These are phyloP conservation scores for Ganoderma leucocontextum DNA, from an alignment of 1,284 basidiomycete genomes.

Conservation along the genomic window DNA sequence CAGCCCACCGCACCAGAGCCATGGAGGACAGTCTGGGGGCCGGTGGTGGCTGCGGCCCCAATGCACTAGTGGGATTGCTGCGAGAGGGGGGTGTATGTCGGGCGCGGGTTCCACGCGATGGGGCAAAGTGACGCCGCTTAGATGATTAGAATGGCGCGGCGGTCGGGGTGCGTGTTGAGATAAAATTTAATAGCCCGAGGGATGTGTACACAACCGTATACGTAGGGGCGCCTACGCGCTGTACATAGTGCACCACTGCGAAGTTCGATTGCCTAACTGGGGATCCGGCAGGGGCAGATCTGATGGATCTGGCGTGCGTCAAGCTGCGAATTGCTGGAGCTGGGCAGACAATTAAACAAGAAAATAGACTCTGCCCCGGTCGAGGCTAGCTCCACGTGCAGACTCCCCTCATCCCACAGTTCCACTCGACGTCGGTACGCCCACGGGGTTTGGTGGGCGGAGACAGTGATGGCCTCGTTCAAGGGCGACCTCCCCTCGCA, in stretches of 20 bases:
- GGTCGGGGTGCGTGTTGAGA: not conserved
- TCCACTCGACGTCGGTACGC: not conserved
- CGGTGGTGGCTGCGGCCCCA: not conserved
- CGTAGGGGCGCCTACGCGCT: not conserved
- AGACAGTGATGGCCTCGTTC: constrained; percentile 3
- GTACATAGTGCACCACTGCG: not conserved
- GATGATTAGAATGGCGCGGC: not conserved
- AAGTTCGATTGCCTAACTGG: constrained; percentile 21
- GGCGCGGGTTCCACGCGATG: not conserved
- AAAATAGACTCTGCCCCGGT: constrained; percentile 19
- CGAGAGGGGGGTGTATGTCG: not conserved
- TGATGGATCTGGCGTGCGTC: constrained; percentile 18
- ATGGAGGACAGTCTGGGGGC: not conserved
- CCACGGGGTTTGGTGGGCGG: not conserved
- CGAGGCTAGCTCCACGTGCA: constrained; percentile 10
- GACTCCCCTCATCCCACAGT: not conserved
- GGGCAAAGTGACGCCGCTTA: not conserved
- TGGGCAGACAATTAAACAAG: constrained; percentile 14
- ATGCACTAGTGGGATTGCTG: not conserved
- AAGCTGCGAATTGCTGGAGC: constrained; percentile 1
- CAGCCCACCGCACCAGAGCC: not conserved
- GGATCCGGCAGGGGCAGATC: constrained; percentile 17
- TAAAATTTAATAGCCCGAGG: not conserved
- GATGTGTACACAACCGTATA: not conserved
- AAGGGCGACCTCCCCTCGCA: constrained; percentile 1